Percentiles rank a stretch among this genome's conserved stretches.
phyloP scores from a whole-genome alignment of 768 basidiomycete genomes.

The Galerina marginata region DNA sequence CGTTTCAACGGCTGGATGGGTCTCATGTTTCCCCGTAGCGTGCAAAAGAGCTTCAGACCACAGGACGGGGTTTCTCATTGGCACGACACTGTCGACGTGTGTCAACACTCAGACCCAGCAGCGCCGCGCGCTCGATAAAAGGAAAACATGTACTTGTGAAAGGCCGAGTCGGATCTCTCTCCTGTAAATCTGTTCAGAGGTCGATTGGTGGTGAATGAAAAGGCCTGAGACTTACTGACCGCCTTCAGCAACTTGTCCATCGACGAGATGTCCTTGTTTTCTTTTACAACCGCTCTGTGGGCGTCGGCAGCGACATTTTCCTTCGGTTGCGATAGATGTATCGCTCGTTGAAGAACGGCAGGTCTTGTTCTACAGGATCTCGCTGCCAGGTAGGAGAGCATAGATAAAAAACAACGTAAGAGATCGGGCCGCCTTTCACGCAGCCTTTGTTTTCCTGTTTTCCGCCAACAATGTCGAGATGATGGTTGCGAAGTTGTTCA shows the following conservation, averaged over 20 bases:
- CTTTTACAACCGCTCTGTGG: constrained; percentile 44
- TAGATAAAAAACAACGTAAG: neutral
- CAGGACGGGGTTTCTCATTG: constrained; percentile 52
- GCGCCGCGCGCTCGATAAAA: neutral
- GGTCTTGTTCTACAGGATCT: no score
- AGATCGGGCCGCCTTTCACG: no score
- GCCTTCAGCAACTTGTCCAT: constrained; percentile 62
- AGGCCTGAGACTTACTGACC: constrained; percentile 52
- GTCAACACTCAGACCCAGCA: neutral
- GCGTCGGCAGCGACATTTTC: constrained; percentile 13
- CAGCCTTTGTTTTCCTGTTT: no score
- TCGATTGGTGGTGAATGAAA: neutral
- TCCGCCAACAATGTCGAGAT: no score
- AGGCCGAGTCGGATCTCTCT: constrained; percentile 56
- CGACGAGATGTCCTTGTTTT: constrained; percentile 61
- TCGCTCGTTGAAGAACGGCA: neutral
- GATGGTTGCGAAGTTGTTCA: no score
- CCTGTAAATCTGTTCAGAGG: constrained; percentile 36
- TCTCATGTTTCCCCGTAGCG: constrained; percentile 27
- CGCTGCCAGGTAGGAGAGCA: constrained; percentile 2
- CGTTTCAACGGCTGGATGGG: constrained; percentile 10
- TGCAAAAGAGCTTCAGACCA: constrained; percentile 67
- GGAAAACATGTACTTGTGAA: constrained; percentile 48
- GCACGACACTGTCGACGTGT: constrained; percentile 52
- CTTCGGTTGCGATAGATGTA: neutral